Percentiles rank a stretch among this genome's conserved stretches.
phyloP scores from a whole-genome alignment of 495 filamentous ascomycete species.

The Penicillium canescens region DNA sequence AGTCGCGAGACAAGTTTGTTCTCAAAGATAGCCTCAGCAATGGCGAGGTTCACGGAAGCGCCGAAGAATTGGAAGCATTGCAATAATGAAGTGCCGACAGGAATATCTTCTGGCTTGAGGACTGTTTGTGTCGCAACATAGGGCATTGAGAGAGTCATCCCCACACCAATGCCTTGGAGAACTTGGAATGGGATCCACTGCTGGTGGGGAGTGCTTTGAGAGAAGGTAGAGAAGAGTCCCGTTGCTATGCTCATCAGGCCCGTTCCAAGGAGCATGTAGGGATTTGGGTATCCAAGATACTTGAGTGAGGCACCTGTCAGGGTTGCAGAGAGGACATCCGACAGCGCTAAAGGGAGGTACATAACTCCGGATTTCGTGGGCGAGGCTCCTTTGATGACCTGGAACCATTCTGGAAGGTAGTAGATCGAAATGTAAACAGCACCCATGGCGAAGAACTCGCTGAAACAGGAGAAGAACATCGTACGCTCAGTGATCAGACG shows the following conservation, averaged over 20 bases:
- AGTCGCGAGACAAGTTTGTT: slow-evolving; percentile 5
- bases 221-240: slow-evolving; percentile 9
- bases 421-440: slow-evolving; percentile 26
- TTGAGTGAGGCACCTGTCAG: slow-evolving; percentile 2
- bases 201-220: background rate
- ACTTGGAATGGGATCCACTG: slow-evolving; percentile 12
- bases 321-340: slow-evolving; percentile 5
- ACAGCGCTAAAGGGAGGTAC: slow-evolving; percentile 15
- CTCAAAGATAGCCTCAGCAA: slow-evolving; percentile 7
- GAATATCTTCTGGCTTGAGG: slow-evolving; percentile 9
- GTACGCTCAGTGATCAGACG: slow-evolving; percentile 8
- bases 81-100: slow-evolving; percentile 7
- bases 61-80: slow-evolving; percentile 12
- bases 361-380: slow-evolving; percentile 28
- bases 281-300: slow-evolving; percentile 5
- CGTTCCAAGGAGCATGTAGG: slow-evolving; percentile 4
- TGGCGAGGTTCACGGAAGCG: slow-evolving; percentile 3
- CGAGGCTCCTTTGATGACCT: slow-evolving; percentile 29
- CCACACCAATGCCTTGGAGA: slow-evolving; percentile 5
- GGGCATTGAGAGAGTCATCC: slow-evolving; percentile 8
- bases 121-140: slow-evolving; percentile 6
- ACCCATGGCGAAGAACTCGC: slow-evolving; percentile 20
- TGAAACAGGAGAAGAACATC: slow-evolving; percentile 12
- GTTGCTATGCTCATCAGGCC: slow-evolving; percentile 9
- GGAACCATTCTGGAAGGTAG: slow-evolving; percentile 40